phyloP scores from a whole-genome alignment of 176 grass and related monocot species.

The Raddia guianensis region DNA sequence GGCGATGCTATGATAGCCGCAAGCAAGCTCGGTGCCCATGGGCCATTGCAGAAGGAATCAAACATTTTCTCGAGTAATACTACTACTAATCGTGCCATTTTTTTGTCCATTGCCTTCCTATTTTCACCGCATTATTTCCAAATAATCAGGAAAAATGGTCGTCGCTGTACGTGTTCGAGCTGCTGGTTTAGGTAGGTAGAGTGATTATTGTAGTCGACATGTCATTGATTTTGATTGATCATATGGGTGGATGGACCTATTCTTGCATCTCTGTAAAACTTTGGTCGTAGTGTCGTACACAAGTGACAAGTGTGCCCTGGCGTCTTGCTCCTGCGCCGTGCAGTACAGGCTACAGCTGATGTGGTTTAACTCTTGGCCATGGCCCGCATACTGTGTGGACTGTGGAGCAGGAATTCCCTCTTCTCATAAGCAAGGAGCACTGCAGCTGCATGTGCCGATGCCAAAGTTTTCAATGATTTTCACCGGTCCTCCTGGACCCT shows the following conservation, averaged over 20 bases:
- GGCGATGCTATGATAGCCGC: constrained; percentile 26
- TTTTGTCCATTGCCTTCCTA: not conserved
- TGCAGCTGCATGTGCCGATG: not conserved
- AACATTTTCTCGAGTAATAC: constrained; percentile 1
- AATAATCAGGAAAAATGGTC: constrained; percentile 33
- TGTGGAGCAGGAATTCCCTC: not conserved
- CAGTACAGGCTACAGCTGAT: not conserved
- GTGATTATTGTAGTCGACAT: constrained; percentile 15
- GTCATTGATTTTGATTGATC: not conserved
- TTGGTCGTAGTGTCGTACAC: too few relatives aligned
- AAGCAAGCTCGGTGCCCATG: too few relatives aligned
- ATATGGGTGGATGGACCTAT: not conserved
- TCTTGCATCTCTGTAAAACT: not conserved
- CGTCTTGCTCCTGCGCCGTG: not conserved
- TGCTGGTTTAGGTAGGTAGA: not conserved
- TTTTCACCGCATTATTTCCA: not conserved
- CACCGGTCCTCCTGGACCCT: not conserved
- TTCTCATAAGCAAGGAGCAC: not conserved
- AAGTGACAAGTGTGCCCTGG: not conserved
- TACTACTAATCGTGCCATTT: constrained; percentile 13
- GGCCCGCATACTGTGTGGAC: not conserved
- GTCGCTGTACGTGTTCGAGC: constrained; percentile 2
- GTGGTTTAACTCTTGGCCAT: not conserved
- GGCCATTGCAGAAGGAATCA: not conserved
- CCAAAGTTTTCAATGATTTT: not conserved